Base-by-base conservation (phyloP, 352 stramenopile species). In the Globisporangium barbulae region DNA sequence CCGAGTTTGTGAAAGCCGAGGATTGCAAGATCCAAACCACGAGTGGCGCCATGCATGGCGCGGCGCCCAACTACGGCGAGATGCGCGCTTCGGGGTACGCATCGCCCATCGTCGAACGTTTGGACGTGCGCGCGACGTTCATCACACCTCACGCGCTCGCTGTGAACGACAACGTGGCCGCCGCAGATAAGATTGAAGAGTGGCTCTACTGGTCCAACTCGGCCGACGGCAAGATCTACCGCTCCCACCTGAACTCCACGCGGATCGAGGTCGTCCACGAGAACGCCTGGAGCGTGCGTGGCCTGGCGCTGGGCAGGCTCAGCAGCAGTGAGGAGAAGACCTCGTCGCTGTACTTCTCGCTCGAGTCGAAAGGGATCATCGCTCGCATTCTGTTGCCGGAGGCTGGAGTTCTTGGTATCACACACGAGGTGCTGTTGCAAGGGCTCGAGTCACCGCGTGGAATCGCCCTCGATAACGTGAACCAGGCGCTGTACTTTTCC, bases 171-270 rank as follows among this genome's bases (percentile, higher is more conserved):
- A 53, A 41, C n/a, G 28, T 7, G 15, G n/a, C 28, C 2, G 2
- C 45, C 6, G 22, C 41, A 31, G 19, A 13, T 22, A 71, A 22
- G 52, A 57, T 22, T 28, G 31, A 61, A 37, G 22, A 78, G 44
- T 85, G 75, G 68, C 60, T 93, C 4, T 91, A 87, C 63, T 93
- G 83, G 83, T 85, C 81, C 33, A 93, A 91, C 48, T 84, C 81
- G 6, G 68, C 62, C 1, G 83, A 93, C 39, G 81, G 83, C 0
- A 69, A 49, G 0, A 84, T 93, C 41, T 93, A 93, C 59, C 68
- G 77, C 1, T 89, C 71, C n/a, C 80, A 69, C 42, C 63, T 90
- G n/a, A 15, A 15, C 2, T 75, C 77, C 7, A 84, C 64, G 10
- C 57, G 63, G 9, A 81, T 91, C 17, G 61, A 77, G 9, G 59